Base-by-base conservation (phyloP, 768 basidiomycete species). In the Fomitopsis serialis region DNA sequence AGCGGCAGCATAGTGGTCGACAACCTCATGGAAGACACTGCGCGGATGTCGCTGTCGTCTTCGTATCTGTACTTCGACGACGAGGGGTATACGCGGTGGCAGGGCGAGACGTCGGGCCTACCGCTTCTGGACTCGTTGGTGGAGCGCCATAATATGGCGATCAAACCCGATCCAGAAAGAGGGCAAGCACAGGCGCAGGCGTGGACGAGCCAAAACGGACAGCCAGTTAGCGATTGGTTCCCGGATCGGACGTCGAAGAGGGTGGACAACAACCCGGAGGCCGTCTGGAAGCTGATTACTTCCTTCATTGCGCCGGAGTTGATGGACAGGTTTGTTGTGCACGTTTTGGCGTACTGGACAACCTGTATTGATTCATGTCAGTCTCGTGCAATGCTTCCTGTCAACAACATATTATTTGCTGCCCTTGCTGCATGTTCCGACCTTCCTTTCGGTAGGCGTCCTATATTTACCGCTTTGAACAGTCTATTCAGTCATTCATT, bases 341-440 rank as follows among this genome's bases (percentile, higher is more conserved):
- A 17, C 43, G 44, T 51, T 25, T 46, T 42, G 56, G 42, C 27
- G 44, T 48, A 48, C 32, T 35, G 24, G 23, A 50, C 46, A 25
- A 54, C 29, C 29, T 60, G 56, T 59, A 42, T 54, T 52, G 53
- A 36, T 49, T 51, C 50, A 59, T 35, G 45, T 34, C 49, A 91
- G 88, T 61, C 77, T 90, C 54, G 87, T 90, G 2, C 88, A 89
- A 62, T 89, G 84, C 68, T 90, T 86, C 70, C 72, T 97, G 54
- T 94, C 91, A 21, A 97, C 94, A 37, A 89, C 92, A n/a, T 92
- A 92, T 66, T 92, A 95, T 56, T 78, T 95, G 53, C 81, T 95
- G 64, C 93, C 93, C 7, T 95, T 96, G 69, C 76, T 97, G 27
- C 94, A 97, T 58, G 85, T 96, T 56, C 93, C 93, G 19, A 85